Evolutionary conservation across 2,329 filamentous ascomycete genomes (phyloP), one percentile per base, ranked within the genome.

Genomic region (Phialophora verrucosa): DNA sequence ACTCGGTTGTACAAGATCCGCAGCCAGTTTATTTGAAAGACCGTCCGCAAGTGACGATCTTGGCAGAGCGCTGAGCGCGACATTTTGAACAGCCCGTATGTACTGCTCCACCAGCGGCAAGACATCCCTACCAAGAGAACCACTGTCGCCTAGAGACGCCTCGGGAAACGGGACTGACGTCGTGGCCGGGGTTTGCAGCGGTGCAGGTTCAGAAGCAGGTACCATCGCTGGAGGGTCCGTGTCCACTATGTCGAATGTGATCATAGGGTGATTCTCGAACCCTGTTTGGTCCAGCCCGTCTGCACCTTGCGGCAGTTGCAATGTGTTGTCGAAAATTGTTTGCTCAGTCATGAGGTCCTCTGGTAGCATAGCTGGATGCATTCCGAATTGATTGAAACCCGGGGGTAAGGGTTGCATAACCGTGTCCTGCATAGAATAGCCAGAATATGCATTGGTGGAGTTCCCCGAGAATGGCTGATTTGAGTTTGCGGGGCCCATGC

Each of bases 61-160:
- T 27, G n/a, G 53, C 7, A 68, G 20, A 27, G 38, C 51, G 27
- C 60, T 50, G 17, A 58, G 32, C 20, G 63, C 63, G 2, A 42
- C 51, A 35, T 38, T 31, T 25, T 65, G 67, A 12, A 69, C 62
- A 53, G 58, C 59, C 31, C 50, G 58, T 20, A 59, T 67, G 49
- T 67, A 66, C 31, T 69, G 64, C 32, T 69, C 64, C 3, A 69
- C 59, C 29, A 69, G 44, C 4, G 67, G 67, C 55, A 59, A 49
- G 2, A 69, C 67, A 58, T 69, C 67, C 14, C 31, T 69, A 23
- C 66, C 62, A 38, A 69, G 51, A 5, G 67, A 64, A 12, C 67
- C 64, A 27, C 53, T 54, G 27, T 59, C 55, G 8, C 44, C n/a
- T 17, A 58, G 7, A 11, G 42, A n/a, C 4, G 32, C n/a, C 11